Evolutionary conservation across 768 basidiomycete species (phyloP).

Genomic region (Vararia minispora): DNA sequence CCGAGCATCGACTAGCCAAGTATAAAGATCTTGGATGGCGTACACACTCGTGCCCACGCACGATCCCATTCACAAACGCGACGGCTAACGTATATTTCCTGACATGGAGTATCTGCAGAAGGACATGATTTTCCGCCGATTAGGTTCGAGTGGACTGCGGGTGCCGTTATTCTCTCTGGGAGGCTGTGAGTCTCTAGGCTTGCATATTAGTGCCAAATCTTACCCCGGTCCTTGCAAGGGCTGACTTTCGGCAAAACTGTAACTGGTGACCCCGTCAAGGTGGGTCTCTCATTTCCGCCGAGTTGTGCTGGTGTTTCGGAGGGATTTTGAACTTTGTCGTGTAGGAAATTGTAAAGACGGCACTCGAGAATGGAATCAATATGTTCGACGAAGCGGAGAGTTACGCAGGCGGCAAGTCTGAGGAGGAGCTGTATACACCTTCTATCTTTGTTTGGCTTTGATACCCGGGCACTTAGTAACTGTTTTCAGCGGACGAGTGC

Average conservation of each 20-base stretch:
- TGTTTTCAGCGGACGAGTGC: constrained; percentile 44
- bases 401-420: constrained; percentile 56
- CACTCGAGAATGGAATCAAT: constrained; percentile 69
- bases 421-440: constrained; percentile 57
- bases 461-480: background rate
- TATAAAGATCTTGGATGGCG: no score
- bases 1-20: no score
- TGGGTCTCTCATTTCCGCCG: constrained; percentile 13
- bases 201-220: background rate
- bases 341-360: constrained; percentile 67
- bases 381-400: constrained; percentile 65
- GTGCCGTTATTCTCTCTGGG: constrained; percentile 44
- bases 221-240: constrained; percentile 20
- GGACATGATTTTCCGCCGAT: constrained; percentile 29
- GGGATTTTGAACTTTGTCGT: no score
- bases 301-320: no score
- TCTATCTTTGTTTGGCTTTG: background rate
- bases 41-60: no score
- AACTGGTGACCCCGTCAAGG: constrained; percentile 62
- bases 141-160: constrained; percentile 35
- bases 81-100: no score
- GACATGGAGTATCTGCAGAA: constrained; percentile 29
- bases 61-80: no score
- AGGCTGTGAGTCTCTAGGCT: constrained; percentile 24
- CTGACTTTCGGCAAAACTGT: constrained; percentile 55